Evolutionary conservation across 768 basidiomycete species (phyloP), one percentile per base, ranked within the genome.

Genomic region (Mycena latifolia): DNA sequence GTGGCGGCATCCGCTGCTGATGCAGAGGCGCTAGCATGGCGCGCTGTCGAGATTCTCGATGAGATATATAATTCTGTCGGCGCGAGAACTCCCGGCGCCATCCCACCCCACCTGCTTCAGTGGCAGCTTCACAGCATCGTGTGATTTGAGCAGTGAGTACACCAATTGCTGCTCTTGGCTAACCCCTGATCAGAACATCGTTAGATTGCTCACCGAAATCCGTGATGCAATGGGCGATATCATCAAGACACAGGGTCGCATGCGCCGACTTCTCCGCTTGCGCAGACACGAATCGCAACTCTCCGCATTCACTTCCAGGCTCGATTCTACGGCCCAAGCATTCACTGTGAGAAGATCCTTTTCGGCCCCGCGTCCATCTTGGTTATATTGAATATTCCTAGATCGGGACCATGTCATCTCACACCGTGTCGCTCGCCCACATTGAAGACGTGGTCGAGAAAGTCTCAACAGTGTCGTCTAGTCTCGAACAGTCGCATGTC

Each of bases 251-350:
- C 31, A 41, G 14, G 27, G 27, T 2, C 47, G 48, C 4, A 0
- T 63, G 17, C 53, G 4, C 33, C 54, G 55, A 17, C 37, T 43
- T 29, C 22, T 63, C 3, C 47, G 28, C 15, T 9, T 63, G 14
- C 62, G 62, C 20, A 45, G 46, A 5, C 55, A 20, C 39, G 62
- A 63, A 46, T 55, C 62, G 35, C 20, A 63, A 27, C 47, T 63
- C 11, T 35, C 29, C 2, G 25, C 50, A 31, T 56, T 56, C 11
- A 51, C 47, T 29, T 24, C 24, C 3, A 17, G 55, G 20, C 54
- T 63, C 14, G 62, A 63, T 6, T 63, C 48, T 5, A 24, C 55
- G 0, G 54, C 54, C 3, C 20, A 55, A 31, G 7, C 11, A 3
- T 63, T 63, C 24, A 51, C 41, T 9, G 31, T 33, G 11, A 33